Evolutionary conservation across 108 stramenopile genomes (phyloP), one percentile per base, ranked within the genome.

Genomic region (Asterionellopsis glacialis): DNA sequence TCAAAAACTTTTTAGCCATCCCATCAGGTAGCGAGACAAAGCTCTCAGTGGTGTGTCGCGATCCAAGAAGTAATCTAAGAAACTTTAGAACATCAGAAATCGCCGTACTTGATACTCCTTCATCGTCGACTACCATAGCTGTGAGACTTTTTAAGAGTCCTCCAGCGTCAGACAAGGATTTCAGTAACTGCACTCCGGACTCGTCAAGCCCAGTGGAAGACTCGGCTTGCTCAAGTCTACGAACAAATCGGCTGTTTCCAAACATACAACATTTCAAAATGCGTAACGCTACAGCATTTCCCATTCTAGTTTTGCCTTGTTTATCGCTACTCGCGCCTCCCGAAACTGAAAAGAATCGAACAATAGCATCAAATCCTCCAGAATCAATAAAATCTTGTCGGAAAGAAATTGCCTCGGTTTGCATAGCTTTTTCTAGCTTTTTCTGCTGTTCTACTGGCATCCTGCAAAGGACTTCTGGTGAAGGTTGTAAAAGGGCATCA

Each of bases 361-460:
- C 68, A 16, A 95, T 90, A 27, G 89, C 80, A 27, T 78, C 75
- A 64, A 97, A 96, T 10, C 97, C 97, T 13, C 97, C 96, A n/a
- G 91, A 87, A 15, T 79, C 68, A 26, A 94, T 78, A 61, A 97
- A 97, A 23, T 72, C 77, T 44, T 63, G 57, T 10, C 87, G 77
- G 70, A 95, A 97, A 16, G 51, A 51, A 16, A 69, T 52, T 22
- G 84, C 61, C 19, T 72, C 73, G 0, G 57, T 57, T 4, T 45
- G 38, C 65, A 79, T 80, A 49, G 74, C 45, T 49, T 45, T 55
- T n/a, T 61, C 61, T 22, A 90, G 60, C 15, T 39, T 59, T 9
- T 14, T 27, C 38, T 70, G 56, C 23, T 65, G 60, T 41, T 73
- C 67, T 1, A 40, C 10, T 6, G 73, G 67, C 42, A 93, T 67